Evolutionary conservation across 352 stramenopile species (phyloP), one percentile per base, ranked within the genome.

Genomic region (Globisporangium irregulare): DNA sequence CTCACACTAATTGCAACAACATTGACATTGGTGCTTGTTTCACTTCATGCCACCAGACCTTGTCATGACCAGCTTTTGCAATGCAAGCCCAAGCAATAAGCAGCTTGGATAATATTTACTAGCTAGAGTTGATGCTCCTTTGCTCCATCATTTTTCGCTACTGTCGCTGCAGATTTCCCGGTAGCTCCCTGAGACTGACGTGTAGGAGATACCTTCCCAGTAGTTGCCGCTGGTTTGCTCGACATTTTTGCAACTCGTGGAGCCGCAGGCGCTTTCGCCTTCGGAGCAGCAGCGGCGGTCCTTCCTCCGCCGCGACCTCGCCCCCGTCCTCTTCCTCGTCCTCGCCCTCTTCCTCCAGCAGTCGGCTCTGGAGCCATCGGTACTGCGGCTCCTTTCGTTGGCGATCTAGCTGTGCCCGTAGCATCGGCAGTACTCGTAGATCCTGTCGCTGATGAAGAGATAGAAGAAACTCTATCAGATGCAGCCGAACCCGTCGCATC

Each of bases 311-410:
- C 54, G 4, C 62, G 53, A 18, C 53, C 62, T 24, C 54, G 32
- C 18, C 27, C 63, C 15, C 48, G 22, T 32, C 62, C 53, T 27
- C 63, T 55, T 3, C 27, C 54, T 41, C 25, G 29, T 24, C 62
- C 62, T 46, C 51, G 2, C 12, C 62, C 63, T 9, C 63, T n/a
- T 24, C 63, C 54, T 34, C 7, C 51, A 56, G 22, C 15, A 62
- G 24, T 27, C 5, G 41, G 5, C 46, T 22, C 2, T 4, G 22
- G 7, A 12, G 43, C 6, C 18, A 2, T 12, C 18, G 43, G 43
- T 20, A 20, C 43, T 27, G 18, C 36, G 53, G 32, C 0, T 32
- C 29, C 29, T 32, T 32, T 32, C 43, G 12, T 8, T 9, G 34
- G 18, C 38, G 36, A 36, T 55, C 24, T 36, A 41, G 36, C 32